These are phyloP conservation scores for Euphorbia schlechtendalii DNA, from an alignment of 441 rosid species.

Conservation along the genomic window DNA sequence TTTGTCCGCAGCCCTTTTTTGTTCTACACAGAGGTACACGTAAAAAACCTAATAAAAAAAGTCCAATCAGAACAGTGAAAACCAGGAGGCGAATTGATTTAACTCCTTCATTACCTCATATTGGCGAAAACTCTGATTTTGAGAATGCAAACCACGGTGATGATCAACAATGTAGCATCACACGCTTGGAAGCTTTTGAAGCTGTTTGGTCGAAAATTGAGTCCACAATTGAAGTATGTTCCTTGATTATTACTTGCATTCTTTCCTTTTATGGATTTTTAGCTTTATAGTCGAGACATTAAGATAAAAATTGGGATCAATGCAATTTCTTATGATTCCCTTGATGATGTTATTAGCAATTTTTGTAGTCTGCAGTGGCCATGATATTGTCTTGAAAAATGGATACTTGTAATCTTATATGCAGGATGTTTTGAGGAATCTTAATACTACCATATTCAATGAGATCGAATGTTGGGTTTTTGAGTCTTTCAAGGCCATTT, in stretches of 20 bases:
- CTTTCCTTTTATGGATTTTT: neutral
- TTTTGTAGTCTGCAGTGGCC: neutral
- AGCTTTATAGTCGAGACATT: too few species aligned
- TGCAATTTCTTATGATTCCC: neutral
- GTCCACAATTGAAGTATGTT: conserved; percentile 45
- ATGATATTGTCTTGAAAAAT: neutral
- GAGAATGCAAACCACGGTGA: conserved; percentile 27
- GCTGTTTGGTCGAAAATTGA: conserved; percentile 76
- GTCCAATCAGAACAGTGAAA: conserved; percentile 30
- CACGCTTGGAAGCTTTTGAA: conserved; percentile 53
- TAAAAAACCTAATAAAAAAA: conserved; percentile 25
- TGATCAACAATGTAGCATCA: conserved; percentile 20
- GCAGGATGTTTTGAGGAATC: conserved; percentile 70
- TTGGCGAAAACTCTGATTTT: conserved; percentile 26
- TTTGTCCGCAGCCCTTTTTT: conserved; percentile 47
- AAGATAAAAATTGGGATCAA: neutral
- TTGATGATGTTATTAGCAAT: neutral
- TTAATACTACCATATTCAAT: conserved; percentile 39
- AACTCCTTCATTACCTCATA: conserved; percentile 27
- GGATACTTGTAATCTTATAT: conserved; percentile 12
- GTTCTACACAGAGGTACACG: conserved; percentile 44
- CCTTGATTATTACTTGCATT: conserved; percentile 12
- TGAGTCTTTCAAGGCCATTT: conserved; percentile 48
- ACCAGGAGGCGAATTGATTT: conserved; percentile 49
- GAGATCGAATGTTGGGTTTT: conserved; percentile 65